Conservation (phyloP, 116 monocot species). For the Iris pallida region DNA sequence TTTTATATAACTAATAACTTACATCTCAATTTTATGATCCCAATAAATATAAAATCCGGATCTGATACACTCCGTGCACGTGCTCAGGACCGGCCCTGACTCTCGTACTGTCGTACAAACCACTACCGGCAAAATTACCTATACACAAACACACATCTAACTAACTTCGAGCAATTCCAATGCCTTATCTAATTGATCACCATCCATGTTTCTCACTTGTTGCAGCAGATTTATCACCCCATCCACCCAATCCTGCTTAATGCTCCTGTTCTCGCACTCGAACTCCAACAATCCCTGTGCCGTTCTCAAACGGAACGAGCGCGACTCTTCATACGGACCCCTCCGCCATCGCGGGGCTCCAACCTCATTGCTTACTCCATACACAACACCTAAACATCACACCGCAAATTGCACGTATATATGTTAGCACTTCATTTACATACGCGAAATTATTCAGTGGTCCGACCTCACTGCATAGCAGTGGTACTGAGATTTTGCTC, state of each 20-base stretch:
- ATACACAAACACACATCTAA: background rate
- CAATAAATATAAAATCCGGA: too few relatives aligned
- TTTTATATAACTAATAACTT: too few relatives aligned
- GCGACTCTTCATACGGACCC: constrained; percentile 13
- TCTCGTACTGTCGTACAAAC: too few relatives aligned
- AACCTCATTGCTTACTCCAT: constrained; percentile 38
- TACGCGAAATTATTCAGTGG: too few relatives aligned
- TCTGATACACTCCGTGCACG: too few relatives aligned
- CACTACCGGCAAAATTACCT: background rate
- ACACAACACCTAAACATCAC: constrained; percentile 41
- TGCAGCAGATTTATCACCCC: constrained; percentile 44
- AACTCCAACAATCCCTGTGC: constrained; percentile 51
- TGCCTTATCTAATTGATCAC: constrained; percentile 22
- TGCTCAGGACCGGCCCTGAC: too few relatives aligned
- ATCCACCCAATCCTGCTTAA: constrained; percentile 62
- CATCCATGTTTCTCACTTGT: constrained; percentile 16
- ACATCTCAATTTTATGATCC: too few relatives aligned
- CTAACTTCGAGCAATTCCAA: constrained; percentile 26
- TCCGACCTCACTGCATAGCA: too few relatives aligned
- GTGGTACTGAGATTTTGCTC: too few relatives aligned
- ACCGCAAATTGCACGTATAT: too few relatives aligned
- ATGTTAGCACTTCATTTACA: too few relatives aligned
- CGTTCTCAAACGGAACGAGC: constrained; percentile 52
- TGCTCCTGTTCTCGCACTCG: constrained; percentile 38
- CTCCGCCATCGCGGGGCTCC: constrained; percentile 15